These are phyloP conservation scores for Acacia melanoxylon DNA, from an alignment of 306 rosid species.

Conservation along the genomic window DNA sequence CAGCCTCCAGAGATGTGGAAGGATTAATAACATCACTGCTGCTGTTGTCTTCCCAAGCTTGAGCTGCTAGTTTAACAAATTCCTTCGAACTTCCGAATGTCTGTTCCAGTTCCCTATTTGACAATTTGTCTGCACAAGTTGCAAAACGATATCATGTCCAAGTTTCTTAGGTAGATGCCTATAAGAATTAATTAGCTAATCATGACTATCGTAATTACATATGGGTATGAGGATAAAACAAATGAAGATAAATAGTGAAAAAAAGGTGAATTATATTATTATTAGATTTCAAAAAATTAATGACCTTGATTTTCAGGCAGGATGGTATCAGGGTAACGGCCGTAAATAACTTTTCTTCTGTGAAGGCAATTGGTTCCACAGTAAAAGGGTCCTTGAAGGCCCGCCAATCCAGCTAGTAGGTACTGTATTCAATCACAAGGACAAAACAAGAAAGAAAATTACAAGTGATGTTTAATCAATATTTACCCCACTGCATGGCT, in stretches of 20 bases:
- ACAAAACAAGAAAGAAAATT: not conserved
- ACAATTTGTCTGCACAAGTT: conserved; percentile 25
- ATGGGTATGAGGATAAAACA: no score
- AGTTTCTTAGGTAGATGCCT: not conserved
- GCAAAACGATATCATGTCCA: no score
- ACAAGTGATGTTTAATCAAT: not conserved
- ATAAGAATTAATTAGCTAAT: not conserved
- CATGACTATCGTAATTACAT: not conserved
- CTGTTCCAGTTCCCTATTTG: conserved; percentile 13
- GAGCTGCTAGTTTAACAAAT: conserved; percentile 38
- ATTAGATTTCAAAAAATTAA: not conserved
- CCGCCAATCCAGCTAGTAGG: conserved; percentile 34
- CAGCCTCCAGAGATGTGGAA: conserved; percentile 38
- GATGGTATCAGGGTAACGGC: conserved; percentile 31
- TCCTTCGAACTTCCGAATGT: conserved; percentile 49
- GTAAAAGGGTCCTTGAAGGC: conserved; percentile 54
- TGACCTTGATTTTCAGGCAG: conserved; percentile 29
- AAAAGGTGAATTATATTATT: no score
- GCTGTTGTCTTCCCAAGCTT: conserved; percentile 38
- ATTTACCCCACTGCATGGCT: no score
- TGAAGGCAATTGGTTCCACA: conserved; percentile 54
- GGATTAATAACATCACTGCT: not conserved
- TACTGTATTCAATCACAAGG: conserved; percentile 25
- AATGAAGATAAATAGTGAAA: no score
- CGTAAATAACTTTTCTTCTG: conserved; percentile 61